Base-by-base conservation (phyloP, 176 grass and related monocot genomes). In the Elymus sibiricus region DNA sequence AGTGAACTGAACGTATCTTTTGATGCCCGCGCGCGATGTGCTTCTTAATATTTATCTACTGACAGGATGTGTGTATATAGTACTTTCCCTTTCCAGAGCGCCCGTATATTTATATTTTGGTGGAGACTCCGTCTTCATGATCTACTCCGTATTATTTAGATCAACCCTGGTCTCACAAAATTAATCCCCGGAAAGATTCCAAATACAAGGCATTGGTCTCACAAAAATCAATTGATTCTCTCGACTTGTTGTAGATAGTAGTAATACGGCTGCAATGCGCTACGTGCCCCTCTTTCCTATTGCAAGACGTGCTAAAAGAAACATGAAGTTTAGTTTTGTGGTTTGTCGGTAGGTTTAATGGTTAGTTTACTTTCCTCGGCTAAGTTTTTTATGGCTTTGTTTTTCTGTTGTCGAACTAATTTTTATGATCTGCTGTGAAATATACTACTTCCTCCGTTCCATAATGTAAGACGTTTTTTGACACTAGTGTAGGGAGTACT, bases 1-100 rank as follows among this genome's bases (percentile, higher is more conserved):
- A 74, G 72, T 75, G 72, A 74, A 19, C 42, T 28, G 40, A 74
- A 19, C 42, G 72, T 49, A 75, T 29, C 72, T 75, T 51, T 75
- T 75, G 72, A 75, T 75, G 43, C 72, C 25, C 72, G 43, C 14
- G 72, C 53, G 42, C 43, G 39, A 47, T 75, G 71, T 49, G 71
- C 28, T 29, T 75, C 72, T 73, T 49, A 49, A 49, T 75, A 74
- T 27, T 16, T 74, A 9, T 74, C 42, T 74, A 46, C 71, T 28
- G 42, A 49, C 42, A 49, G 40, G 71, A 47, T 74, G 14, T 19
- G 71, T 17, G 71, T 17, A 56, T 27, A 56, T 56, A 27, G 70
- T 74, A 46, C 70, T 74, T 44, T 25, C 39, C 39, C 39, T 74
- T 74, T 28, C 7, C 42, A 49, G 42, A 49, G 29, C 25, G 14